A percentile compares a stretch with the other conserved stretches of the same genome.
Conservation (phyloP, 176 grass and related monocot genomes). For the Oryza meyeriana region DNA sequence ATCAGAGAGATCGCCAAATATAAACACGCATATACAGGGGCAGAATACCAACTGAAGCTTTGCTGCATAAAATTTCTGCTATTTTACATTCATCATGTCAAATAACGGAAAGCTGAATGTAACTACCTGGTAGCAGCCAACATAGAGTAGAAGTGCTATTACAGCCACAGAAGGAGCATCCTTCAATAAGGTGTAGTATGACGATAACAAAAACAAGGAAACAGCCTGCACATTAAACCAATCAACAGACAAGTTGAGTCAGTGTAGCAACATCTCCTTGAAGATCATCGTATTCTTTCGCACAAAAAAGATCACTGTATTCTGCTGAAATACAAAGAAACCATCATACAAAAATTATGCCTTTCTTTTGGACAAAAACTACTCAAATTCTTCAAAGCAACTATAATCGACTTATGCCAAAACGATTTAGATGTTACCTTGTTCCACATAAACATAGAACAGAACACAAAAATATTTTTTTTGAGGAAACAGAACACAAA, state of each 20-base stretch:
- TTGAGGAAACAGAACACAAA: neutral
- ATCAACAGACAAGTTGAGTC: conserved; percentile 8
- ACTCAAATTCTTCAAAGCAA: neutral
- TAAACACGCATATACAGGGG: neutral
- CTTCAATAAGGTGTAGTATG: conserved; percentile 76
- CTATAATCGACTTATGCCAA: neutral
- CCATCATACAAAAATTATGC: neutral
- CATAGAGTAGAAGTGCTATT: conserved; percentile 87
- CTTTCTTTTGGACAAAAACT: neutral
- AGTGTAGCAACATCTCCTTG: neutral
- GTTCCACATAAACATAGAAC: neutral
- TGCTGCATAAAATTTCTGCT: neutral
- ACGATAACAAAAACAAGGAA: conserved; percentile 79
- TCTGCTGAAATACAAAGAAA: neutral
- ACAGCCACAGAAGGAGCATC: conserved; percentile 69
- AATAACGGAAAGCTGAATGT: neutral
- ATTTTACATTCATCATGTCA: neutral
- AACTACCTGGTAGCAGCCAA: conserved; percentile 93
- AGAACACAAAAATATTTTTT: neutral
- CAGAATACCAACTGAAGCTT: neutral
- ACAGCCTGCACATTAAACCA: conserved; percentile 52
- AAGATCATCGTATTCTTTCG: neutral
- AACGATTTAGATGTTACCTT: neutral
- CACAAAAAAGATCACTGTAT: neutral
- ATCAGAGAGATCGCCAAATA: conserved; percentile 7